Evolutionary conservation across 768 basidiomycete species (phyloP).

Genomic region (Tylopilus cervinicoccineus): DNA sequence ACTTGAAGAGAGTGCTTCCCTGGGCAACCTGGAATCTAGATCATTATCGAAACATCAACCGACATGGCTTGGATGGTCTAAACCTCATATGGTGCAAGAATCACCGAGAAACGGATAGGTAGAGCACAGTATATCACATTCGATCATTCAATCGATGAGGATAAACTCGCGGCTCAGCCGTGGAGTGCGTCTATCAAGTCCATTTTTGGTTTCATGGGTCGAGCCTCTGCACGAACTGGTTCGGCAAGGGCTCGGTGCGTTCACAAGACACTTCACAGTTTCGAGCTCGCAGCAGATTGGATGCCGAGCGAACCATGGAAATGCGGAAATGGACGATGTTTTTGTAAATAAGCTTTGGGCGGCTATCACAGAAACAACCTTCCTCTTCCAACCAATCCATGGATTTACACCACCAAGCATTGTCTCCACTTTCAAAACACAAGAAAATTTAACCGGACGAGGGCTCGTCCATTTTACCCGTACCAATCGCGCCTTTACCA

Average conservation of each 20-base stretch:
- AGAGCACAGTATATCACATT: neutral
- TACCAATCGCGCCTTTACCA: neutral
- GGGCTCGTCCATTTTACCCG: neutral
- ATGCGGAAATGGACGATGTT: too few relatives aligned
- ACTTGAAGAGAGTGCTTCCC: neutral
- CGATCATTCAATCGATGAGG: neutral
- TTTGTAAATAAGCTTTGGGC: too few relatives aligned
- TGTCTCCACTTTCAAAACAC: neutral
- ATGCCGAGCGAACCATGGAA: neutral
- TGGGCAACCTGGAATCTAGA: neutral
- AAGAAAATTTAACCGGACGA: neutral
- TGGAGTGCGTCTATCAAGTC: neutral
- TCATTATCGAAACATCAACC: neutral
- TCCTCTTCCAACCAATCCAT: too few relatives aligned
- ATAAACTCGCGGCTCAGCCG: neutral
- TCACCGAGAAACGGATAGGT: neutral
- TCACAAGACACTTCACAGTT: neutral
- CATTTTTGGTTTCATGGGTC: constrained; percentile 1
- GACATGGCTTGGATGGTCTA: neutral
- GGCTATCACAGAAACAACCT: too few relatives aligned
- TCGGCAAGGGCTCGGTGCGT: neutral
- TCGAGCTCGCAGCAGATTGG: neutral
- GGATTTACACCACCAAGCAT: neutral
- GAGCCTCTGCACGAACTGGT: constrained; percentile 3
- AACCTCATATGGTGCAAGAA: neutral